Evolutionary conservation across 139 green algal species (phyloP).

Genomic region (Picochlorum sp.): DNA sequence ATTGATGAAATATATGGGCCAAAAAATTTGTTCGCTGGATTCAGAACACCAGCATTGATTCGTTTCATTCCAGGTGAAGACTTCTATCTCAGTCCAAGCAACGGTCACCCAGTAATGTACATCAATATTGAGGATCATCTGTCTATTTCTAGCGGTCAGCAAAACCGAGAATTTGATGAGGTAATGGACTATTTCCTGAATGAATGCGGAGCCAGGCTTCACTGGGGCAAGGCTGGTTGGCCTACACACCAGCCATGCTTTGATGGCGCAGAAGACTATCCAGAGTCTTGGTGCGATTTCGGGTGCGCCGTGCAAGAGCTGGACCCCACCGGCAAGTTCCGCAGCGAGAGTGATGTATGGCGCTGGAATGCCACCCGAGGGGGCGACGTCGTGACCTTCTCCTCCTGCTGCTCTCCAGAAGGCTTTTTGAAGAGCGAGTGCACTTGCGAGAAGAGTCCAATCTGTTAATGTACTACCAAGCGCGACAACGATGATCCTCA

Average conservation of each 20-base stretch:
- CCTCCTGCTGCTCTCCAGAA: conserved; percentile 19
- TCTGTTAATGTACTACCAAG: neutral
- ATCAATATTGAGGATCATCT: conserved; percentile 69
- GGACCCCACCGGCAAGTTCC: conserved; percentile 69
- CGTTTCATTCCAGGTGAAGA: conserved; percentile 47
- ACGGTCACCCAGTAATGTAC: conserved; percentile 54
- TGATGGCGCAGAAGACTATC: conserved; percentile 40
- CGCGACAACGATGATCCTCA: too few species aligned
- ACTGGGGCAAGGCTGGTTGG: conserved; percentile 72
- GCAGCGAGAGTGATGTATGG: conserved; percentile 40
- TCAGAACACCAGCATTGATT: conserved; percentile 36
- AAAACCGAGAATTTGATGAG: conserved; percentile 17
- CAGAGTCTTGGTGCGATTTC: conserved; percentile 72
- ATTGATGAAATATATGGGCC: conserved; percentile 35
- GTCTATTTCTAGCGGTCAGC: conserved; percentile 35
- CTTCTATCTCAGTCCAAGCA: conserved; percentile 48
- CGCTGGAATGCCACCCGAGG: conserved; percentile 35
- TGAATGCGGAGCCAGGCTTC: conserved; percentile 55
- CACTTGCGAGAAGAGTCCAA: conserved; percentile 23
- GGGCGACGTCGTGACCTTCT: conserved; percentile 19
- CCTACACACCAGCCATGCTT: conserved; percentile 41
- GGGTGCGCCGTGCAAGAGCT: conserved; percentile 60
- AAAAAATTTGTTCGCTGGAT: conserved; percentile 30
- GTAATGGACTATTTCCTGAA: conserved; percentile 34
- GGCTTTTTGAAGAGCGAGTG: conserved; percentile 38